Base-by-base conservation (phyloP, 2,329 filamentous ascomycete species). In the Dactylellina haptotyla region DNA sequence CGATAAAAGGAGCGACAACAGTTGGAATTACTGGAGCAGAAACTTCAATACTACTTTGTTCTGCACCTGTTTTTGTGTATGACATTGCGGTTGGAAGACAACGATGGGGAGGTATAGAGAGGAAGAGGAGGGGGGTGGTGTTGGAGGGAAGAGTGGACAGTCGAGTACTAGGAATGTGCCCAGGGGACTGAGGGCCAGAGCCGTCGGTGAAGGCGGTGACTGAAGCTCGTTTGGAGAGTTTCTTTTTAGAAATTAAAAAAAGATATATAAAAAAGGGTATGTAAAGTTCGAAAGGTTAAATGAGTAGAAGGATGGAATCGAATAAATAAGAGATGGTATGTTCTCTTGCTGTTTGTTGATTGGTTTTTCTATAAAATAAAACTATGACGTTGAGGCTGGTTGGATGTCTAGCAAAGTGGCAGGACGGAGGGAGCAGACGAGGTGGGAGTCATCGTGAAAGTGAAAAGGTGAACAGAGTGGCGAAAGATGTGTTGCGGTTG, bases 21-120 rank as follows among this genome's bases (percentile, higher is more conserved):
- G 66, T 71, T 71, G 66, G 66, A 61, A 53, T 51, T 14, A 57
- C 66, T 46, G 66, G 66, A 50, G 58, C 46, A 63, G 58, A 51
- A 63, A 71, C 66, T 71, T 63, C 43, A 46, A 62, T 62, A 57
- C 66, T 71, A 63, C 58, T 51, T 63, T 63, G 58, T 63, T 63
- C 58, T 63, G 46, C 58, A 63, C 58, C 46, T 16, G 53, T 37
- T 41, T 51, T 51, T 41, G 58, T 34, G 46, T 39, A 39, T 51
- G 58, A 63, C 58, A 63, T 63, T 53, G 58, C 58, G 58, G 46
- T 51, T 51, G 20, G 5, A 8, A 43, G 45, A 20, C 10, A 16
- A 25, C 41, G 41, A 20, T 20, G 16, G 41, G 41, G 5, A 2
- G 16, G 37, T 10, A 37, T 10, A 8, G n/a, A 53, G 32, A 25